Base-by-base conservation (phyloP, 352 stramenopile genomes). In the Thalassiosira livingstoniorum region DNA sequence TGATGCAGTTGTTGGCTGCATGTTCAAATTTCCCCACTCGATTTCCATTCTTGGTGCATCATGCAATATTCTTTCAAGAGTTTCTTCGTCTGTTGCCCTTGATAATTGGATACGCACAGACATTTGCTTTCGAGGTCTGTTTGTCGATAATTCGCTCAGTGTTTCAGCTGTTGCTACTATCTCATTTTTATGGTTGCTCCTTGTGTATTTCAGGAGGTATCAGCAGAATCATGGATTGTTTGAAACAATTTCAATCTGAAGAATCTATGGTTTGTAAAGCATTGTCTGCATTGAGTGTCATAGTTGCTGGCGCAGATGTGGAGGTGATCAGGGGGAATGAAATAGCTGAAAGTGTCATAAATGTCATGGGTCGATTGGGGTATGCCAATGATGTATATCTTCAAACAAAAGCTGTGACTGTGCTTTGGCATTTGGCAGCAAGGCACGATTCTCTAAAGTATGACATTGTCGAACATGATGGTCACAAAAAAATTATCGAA, bases 191-290 rank as follows among this genome's bases (percentile, higher is more conserved):
- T n/a, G n/a, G n/a, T n/a, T n/a, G n/a, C n/a, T n/a, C n/a, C n/a
- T n/a, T n/a, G n/a, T n/a, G n/a, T n/a, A n/a, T n/a, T n/a, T n/a
- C n/a, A 11, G 63, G 63, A 39, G 63, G 63, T 21, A 23, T 34
- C n/a, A 61, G 45, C 61, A 43, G 45, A 61, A 71, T 71, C 2
- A 32, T 71, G 10, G 3, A 21, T 45, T n/a, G n/a, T 34, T 53
- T 71, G 63, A 23, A 71, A 7, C 58, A 71, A 47, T 35, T 71
- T 60, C 53, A 18, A 4, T 3, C 58, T n/a, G 63, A 71, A 7
- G 25, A 29, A 34, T 29, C 32, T n/a, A 3, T 71, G 32, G 63
- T 71, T 32, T 5, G 43, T 13, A 71, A 61, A 43, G 63, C 45
- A 45, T 60, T 71, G 11, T 10, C 45, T 21, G 32, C 63, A 29